A percentile compares a stretch with the other conserved stretches of the same genome.
Conservation (phyloP, 768 basidiomycete species). For the Macrolepiota dolichaula region DNA sequence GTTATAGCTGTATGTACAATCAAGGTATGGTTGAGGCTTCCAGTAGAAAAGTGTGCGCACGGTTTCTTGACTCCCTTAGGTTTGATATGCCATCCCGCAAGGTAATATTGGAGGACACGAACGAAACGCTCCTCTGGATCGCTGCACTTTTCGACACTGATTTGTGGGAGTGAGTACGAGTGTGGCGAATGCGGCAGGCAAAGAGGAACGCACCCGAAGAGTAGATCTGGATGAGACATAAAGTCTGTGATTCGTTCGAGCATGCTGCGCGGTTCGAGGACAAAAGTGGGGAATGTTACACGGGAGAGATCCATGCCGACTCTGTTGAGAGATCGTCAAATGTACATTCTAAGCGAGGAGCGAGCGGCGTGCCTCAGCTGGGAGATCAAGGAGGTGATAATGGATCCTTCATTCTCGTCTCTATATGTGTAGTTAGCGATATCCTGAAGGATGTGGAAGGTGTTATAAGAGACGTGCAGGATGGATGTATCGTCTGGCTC, state of each 20-base stretch:
- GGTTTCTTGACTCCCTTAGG: slow-evolving; percentile 99
- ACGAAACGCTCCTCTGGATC: slow-evolving; percentile 91
- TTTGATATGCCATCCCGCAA: slow-evolving; percentile 99
- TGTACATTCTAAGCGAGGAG: not conserved
- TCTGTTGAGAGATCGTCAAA: slow-evolving; percentile 33
- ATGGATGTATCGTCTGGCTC: slow-evolving; percentile 89
- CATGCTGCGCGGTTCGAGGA: slow-evolving; percentile 96
- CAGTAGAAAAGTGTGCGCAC: slow-evolving; percentile 41
- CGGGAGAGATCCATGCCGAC: slow-evolving; percentile 96
- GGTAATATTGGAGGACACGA: slow-evolving; percentile 88
- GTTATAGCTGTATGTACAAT: slow-evolving; percentile 66
- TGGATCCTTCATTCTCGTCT: slow-evolving; percentile 91
- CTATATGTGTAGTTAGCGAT: slow-evolving; percentile 39
- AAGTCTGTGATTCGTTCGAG: slow-evolving; percentile 99
- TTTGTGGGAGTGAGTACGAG: not conserved
- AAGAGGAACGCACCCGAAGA: slow-evolving; percentile 67
- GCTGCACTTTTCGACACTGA: slow-evolving; percentile 73
- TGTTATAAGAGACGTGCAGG: slow-evolving; percentile 47
- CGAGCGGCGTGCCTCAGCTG: slow-evolving; percentile 65
- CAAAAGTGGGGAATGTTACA: slow-evolving; percentile 93
- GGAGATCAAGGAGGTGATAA: slow-evolving; percentile 82
- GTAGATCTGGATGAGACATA: slow-evolving; percentile 97
- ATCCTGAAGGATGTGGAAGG: not conserved
- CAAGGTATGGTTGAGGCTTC: slow-evolving; percentile 5
- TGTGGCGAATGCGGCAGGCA: not conserved